A percentile compares a stretch with the other conserved stretches of the same genome.
Conservation (phyloP, 495 filamentous ascomycete genomes). For the Tuber aestivum region DNA sequence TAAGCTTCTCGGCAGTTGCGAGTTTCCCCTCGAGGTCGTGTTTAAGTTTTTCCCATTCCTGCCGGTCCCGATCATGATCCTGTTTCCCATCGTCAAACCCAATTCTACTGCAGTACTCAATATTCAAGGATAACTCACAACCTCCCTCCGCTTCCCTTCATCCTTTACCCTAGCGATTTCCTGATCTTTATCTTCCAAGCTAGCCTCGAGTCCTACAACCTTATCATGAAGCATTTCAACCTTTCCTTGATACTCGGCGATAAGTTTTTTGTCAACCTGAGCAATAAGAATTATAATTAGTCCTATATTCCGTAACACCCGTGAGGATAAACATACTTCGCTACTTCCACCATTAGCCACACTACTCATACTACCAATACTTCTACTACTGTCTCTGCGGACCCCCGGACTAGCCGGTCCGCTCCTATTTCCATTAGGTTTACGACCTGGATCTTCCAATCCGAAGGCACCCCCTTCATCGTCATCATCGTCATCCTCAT, state of each 20-base stretch:
- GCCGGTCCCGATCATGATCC: slow-evolving; percentile 52
- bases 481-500: slow-evolving; percentile 75
- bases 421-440: slow-evolving; percentile 55
- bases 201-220: slow-evolving; percentile 62
- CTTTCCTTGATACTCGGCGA: slow-evolving; percentile 72
- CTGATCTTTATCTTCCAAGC: slow-evolving; percentile 54
- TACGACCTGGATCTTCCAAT: slow-evolving; percentile 50
- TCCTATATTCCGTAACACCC: background rate
- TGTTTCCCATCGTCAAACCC: slow-evolving; percentile 47
- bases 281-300: slow-evolving; percentile 5
- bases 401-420: slow-evolving; percentile 48
- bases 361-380: slow-evolving; percentile 36
- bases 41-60: slow-evolving; percentile 70
- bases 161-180: slow-evolving; percentile 50
- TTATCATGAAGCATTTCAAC: slow-evolving; percentile 68
- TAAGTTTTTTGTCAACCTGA: slow-evolving; percentile 61
- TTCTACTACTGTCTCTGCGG: slow-evolving; percentile 39
- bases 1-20: slow-evolving; percentile 68
- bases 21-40: slow-evolving; percentile 71
- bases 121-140: slow-evolving; percentile 43
- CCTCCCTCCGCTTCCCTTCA: slow-evolving; percentile 47
- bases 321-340: slow-evolving; percentile 23
- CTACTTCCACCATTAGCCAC: slow-evolving; percentile 18
- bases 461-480: slow-evolving; percentile 61
- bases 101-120: slow-evolving; percentile 44